Evolutionary conservation across 2,329 filamentous ascomycete species (phyloP).

Genomic region (Aspergillus sclerotialis): DNA sequence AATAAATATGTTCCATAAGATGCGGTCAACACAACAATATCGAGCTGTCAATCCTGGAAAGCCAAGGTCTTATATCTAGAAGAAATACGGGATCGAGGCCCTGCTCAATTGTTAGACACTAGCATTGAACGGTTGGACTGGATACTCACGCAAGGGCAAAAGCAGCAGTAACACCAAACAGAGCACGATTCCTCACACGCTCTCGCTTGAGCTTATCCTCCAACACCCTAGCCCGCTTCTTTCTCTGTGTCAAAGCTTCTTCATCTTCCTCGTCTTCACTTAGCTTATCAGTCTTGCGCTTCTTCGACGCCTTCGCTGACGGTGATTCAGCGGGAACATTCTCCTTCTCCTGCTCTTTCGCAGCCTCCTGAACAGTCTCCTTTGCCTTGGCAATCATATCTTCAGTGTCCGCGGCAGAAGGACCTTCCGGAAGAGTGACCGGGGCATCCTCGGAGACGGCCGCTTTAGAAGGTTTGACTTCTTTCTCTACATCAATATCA

Average conservation of each 20-base stretch:
- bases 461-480: slow-evolving; percentile 62
- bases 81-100: slow-evolving; percentile 43
- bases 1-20: background rate
- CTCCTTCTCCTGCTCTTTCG: slow-evolving; percentile 39
- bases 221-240: slow-evolving; percentile 64
- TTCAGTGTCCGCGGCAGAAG: slow-evolving; percentile 68
- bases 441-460: slow-evolving; percentile 72
- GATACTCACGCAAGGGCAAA: slow-evolving; percentile 79
- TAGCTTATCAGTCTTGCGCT: slow-evolving; percentile 70
- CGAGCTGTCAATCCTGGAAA: background rate
- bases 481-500: slow-evolving; percentile 47
- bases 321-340: slow-evolving; percentile 27
- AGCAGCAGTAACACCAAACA: slow-evolving; percentile 79
- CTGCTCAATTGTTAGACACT: slow-evolving; percentile 22
- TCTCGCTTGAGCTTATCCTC: slow-evolving; percentile 78
- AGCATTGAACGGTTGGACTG: too few relatives aligned
- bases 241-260: slow-evolving; percentile 39
- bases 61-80: slow-evolving; percentile 26
- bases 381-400: slow-evolving; percentile 81
- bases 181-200: slow-evolving; percentile 74
- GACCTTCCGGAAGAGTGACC: slow-evolving; percentile 57
- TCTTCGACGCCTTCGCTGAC: slow-evolving; percentile 41
- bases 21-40: background rate
- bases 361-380: slow-evolving; percentile 74
- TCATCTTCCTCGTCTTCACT: slow-evolving; percentile 43